Evolutionary conservation across 345 rosid genomes (phyloP).

Genomic region (Physaria fendleri): DNA sequence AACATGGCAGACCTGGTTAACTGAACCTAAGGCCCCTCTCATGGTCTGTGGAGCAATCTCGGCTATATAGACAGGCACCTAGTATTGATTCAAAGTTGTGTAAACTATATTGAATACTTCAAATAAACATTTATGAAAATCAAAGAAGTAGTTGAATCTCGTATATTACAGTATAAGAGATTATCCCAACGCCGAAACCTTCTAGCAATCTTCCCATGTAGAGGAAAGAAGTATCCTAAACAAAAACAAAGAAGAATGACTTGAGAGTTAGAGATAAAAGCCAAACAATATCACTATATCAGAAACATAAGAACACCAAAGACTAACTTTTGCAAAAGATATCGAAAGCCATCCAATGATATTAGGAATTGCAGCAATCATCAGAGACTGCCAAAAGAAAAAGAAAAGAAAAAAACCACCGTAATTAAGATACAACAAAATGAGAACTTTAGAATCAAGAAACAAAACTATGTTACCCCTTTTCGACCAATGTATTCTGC

Average conservation of each 20-base stretch:
- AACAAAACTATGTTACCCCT: conserved; percentile 48
- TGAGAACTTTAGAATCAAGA: not conserved
- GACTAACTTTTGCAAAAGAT: conserved; percentile 85
- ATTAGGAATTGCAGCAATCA: conserved; percentile 96
- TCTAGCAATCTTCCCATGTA: conserved; percentile 96
- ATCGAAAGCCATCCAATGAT: conserved; percentile 94
- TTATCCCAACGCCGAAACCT: conserved; percentile 97
- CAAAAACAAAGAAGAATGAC: conserved; percentile 12
- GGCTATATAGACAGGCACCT: conserved; percentile 89
- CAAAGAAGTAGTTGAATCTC: conserved; percentile 1
- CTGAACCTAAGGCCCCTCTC: conserved; percentile 82
- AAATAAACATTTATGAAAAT: not conserved
- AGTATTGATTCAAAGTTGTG: not conserved
- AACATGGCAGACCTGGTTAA: conserved; percentile 59
- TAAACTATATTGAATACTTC: not conserved
- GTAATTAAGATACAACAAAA: not conserved
- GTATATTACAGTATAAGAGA: conserved; percentile 75
- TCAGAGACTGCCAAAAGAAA: conserved; percentile 59
- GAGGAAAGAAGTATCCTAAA: conserved; percentile 88
- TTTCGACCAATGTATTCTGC: conserved; percentile 88
- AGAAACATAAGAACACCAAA: not conserved
- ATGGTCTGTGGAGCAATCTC: conserved; percentile 85
- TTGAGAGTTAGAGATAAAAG: not conserved
- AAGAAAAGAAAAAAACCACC: not conserved
- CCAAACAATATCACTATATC: conserved; percentile 1